These are phyloP conservation scores for Phytophthora aleatoria DNA, from an alignment of 352 stramenopile species.

Conservation along the genomic window DNA sequence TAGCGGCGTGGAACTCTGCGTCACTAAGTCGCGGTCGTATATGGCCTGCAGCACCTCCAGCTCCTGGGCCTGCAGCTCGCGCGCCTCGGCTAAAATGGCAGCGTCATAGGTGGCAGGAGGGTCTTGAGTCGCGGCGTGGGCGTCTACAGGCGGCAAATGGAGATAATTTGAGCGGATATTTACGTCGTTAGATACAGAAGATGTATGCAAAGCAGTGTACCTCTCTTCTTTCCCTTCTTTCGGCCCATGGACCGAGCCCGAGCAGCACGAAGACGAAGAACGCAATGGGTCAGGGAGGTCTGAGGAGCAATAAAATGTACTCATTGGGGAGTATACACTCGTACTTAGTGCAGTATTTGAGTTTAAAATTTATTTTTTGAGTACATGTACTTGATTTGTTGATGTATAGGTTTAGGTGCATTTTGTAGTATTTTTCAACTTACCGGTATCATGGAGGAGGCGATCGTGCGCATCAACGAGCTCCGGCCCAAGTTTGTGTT, in stretches of 20 bases:
- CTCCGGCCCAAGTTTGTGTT: slow-evolving; percentile 13
- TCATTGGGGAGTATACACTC: slow-evolving; percentile 5
- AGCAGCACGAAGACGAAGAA: slow-evolving; percentile 8
- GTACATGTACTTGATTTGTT: background rate
- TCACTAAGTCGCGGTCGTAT: slow-evolving; percentile 71
- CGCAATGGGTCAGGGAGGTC: background rate
- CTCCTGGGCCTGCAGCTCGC: slow-evolving; percentile 77
- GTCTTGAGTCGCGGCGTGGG: slow-evolving; percentile 7
- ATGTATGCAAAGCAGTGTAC: slow-evolving; percentile 14
- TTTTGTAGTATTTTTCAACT: no score
- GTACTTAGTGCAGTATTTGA: slow-evolving; percentile 23
- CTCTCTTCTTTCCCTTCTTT: slow-evolving; percentile 85
- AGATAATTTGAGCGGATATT: slow-evolving; percentile 6
- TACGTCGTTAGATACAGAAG: background rate
- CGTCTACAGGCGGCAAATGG: slow-evolving; percentile 18
- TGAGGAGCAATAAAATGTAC: slow-evolving; percentile 1
- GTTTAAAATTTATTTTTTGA: background rate
- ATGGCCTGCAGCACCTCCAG: slow-evolving; percentile 85
- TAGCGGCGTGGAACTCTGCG: slow-evolving; percentile 77
- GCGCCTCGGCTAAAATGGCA: slow-evolving; percentile 49
- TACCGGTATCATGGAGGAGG: slow-evolving; percentile 10
- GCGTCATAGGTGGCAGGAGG: slow-evolving; percentile 37
- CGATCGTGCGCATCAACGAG: slow-evolving; percentile 3
- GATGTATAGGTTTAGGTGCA: no score
- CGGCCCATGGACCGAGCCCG: slow-evolving; percentile 53